Percentiles rank a stretch among this genome's conserved stretches.
These are phyloP conservation scores for Hapsidospora chrysogenum DNA, from an alignment of 495 filamentous ascomycete species.

Conservation along the genomic window DNA sequence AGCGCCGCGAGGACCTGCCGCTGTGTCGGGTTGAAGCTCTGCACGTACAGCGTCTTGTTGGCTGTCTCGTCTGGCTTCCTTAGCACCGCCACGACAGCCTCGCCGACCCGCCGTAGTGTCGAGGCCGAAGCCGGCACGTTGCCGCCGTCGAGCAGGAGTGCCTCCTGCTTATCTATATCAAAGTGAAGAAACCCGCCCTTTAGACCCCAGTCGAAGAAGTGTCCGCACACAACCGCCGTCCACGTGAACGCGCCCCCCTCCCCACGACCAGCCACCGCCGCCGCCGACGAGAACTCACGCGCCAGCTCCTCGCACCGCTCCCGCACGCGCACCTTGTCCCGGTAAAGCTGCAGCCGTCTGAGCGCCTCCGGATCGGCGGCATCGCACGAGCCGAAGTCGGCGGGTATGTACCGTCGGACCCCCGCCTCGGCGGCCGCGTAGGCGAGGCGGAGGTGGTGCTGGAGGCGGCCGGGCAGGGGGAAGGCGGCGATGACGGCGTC, in stretches of 20 bases:
- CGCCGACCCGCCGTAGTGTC: conserved; percentile 18
- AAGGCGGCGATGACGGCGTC: conserved; percentile 16
- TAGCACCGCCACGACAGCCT: conserved; percentile 21
- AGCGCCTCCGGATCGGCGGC: conserved; percentile 16
- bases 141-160: conserved; percentile 26
- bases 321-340: conserved; percentile 10
- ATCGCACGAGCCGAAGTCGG: conserved; percentile 31
- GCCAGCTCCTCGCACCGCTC: conserved; percentile 8
- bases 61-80: conserved; percentile 21
- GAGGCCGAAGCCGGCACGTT: conserved; percentile 17
- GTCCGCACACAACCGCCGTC: conserved; percentile 22
- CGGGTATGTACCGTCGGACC: conserved; percentile 35
- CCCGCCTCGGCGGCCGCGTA: conserved; percentile 29
- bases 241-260: conserved; percentile 13
- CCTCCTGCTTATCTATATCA: conserved; percentile 16
- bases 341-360: conserved; percentile 17
- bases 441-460: conserved; percentile 24
- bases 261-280: background rate
- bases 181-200: conserved; percentile 16
- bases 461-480: conserved; percentile 8
- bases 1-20: conserved; percentile 23
- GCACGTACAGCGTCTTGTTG: conserved; percentile 24
- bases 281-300: background rate
- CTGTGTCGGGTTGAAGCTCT: conserved; percentile 26
- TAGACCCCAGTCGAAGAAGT: conserved; percentile 32